Evolutionary conservation across 768 basidiomycete genomes (phyloP), one percentile per base, ranked within the genome.

Genomic region (Ramaria rubella): DNA sequence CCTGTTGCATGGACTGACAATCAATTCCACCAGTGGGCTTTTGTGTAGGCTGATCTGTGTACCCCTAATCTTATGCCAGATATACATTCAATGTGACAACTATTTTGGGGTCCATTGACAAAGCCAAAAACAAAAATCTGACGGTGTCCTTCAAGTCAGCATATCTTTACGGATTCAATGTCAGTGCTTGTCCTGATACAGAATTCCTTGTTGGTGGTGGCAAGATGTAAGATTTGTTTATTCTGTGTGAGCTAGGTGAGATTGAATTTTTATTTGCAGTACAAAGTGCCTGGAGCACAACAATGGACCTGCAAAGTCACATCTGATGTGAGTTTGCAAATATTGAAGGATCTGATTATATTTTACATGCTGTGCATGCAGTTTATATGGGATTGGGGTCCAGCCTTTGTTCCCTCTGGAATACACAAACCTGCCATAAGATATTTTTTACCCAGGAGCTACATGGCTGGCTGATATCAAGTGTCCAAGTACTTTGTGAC

Each of bases 301-400:
- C 69, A 73, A 27, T 81, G 72, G 67, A 69, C 80, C 26, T 73
- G 81, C 1, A 81, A 83, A 63, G 70, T 73, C 2, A 69, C 75
- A 30, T 75, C 74, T 3, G 81, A 83, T 55, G 53, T 55, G 31
- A 14, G 53, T 45, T 42, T 24, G 19, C 21, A 24, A 45, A 17
- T 8, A 36, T 4, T 27, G 21, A 11, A 9, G 9, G 23, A 44
- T 44, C 27, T 5, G n/a, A n/a, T 14, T 29, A 43, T 17, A 17
- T 45, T 55, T 27, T 15, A 5, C 27, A n/a, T n/a, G n/a, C n/a
- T n/a, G n/a, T n/a, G n/a, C n/a, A n/a, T n/a, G n/a, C 8, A 55
- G 62, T 83, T 81, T 58, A 81, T 81, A 1, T 83, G 81, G 80
- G 81, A 83, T 65, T 82, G 80, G 81, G 79, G 77, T n/a, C 81